phyloP scores from a whole-genome alignment of 345 rosid genomes.

The Hibiscus mutabilis region DNA sequence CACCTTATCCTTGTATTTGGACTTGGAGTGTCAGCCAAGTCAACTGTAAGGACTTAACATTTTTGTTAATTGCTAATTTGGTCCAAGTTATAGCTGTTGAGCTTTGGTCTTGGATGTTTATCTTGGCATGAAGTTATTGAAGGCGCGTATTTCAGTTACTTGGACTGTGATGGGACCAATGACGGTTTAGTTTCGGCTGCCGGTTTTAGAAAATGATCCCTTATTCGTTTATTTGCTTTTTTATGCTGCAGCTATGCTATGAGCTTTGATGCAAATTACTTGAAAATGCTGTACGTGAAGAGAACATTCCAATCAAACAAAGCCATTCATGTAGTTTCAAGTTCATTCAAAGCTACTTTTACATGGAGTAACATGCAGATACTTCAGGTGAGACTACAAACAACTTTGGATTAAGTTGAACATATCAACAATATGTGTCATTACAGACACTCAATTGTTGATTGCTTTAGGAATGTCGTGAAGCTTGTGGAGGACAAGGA shows the following conservation, averaged over 20 bases:
- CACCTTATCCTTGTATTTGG: too few relatives aligned
- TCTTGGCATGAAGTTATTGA: too few relatives aligned
- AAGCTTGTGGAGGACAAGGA: slow-evolving; percentile 97
- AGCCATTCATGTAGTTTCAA: slow-evolving; percentile 70
- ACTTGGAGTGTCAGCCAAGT: too few relatives aligned
- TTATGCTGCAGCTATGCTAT: slow-evolving; percentile 56
- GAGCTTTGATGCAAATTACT: slow-evolving; percentile 68
- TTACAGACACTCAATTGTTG: not conserved
- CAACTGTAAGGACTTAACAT: too few relatives aligned
- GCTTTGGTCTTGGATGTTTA: too few relatives aligned
- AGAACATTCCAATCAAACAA: slow-evolving; percentile 76
- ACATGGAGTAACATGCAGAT: slow-evolving; percentile 95
- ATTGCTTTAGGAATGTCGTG: slow-evolving; percentile 75
- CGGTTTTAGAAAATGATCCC: not conserved
- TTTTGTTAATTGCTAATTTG: too few relatives aligned
- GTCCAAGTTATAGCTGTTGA: too few relatives aligned
- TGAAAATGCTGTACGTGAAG: slow-evolving; percentile 70
- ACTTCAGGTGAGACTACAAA: slow-evolving; percentile 55
- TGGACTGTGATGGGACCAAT: not conserved
- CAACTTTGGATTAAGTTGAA: not conserved
- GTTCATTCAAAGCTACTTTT: slow-evolving; percentile 69
- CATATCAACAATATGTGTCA: not conserved
- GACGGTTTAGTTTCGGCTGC: not conserved
- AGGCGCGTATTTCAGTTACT: too few relatives aligned
- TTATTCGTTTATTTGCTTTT: not conserved